These are phyloP conservation scores for Leccinum truebloodii DNA, from an alignment of 768 basidiomycete species.

Conservation along the genomic window DNA sequence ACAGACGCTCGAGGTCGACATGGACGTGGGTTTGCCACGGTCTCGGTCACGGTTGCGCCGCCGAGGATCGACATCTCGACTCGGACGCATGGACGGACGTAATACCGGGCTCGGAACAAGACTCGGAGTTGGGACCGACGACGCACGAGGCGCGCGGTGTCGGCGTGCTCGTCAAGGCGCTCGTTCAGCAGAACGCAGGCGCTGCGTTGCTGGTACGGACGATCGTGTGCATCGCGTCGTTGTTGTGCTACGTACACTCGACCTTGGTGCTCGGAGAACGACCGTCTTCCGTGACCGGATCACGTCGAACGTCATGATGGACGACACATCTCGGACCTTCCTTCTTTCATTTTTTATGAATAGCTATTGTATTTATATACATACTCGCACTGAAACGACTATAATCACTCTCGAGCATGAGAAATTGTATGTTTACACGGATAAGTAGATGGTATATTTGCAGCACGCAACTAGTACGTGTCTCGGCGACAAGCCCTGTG, in stretches of 20 bases:
- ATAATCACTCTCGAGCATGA: neutral
- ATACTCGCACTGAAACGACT: neutral
- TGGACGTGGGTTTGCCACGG: neutral
- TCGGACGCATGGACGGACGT: neutral
- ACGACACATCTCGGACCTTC: no score
- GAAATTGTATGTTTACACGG: conserved; percentile 2
- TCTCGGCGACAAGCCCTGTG: neutral
- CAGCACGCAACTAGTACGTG: conserved; percentile 8
- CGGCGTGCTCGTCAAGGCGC: conserved; percentile 20
- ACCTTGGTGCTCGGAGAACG: conserved; percentile 4
- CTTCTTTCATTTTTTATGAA: neutral
- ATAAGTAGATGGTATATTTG: conserved; percentile 7
- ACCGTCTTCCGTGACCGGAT: neutral
- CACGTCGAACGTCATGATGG: neutral
- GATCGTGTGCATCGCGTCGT: conserved; percentile 2
- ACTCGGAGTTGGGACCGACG: neutral
- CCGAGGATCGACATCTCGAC: neutral
- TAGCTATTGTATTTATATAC: neutral
- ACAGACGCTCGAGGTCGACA: neutral
- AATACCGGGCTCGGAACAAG: neutral
- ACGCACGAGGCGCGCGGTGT: conserved; percentile 18
- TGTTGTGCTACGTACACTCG: conserved; percentile 9
- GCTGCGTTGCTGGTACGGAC: conserved; percentile 12
- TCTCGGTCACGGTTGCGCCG: neutral
- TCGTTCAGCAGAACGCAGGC: conserved; percentile 16